These are phyloP conservation scores for Globisporangium camurandrum DNA, from an alignment of 352 stramenopile genomes.

Conservation along the genomic window DNA sequence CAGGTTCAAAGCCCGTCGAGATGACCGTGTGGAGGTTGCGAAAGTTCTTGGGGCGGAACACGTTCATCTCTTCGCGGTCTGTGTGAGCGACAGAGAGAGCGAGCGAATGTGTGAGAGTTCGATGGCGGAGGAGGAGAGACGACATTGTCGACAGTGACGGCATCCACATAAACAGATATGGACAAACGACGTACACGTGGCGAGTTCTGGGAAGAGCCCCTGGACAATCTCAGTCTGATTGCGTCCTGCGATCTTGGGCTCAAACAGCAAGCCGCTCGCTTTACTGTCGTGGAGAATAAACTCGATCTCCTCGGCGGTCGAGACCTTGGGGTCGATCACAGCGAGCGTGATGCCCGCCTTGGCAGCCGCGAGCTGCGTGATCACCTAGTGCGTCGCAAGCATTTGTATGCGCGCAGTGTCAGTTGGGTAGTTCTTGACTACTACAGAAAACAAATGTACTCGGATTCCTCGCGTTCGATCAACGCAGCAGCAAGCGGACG, in stretches of 20 bases:
- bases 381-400: conserved; percentile 27
- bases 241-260: conserved; percentile 69
- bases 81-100: not conserved
- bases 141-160: not conserved
- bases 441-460: not conserved
- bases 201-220: conserved; percentile 66
- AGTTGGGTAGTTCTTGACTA: not conserved
- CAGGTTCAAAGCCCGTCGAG: conserved; percentile 65
- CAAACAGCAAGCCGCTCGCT: conserved; percentile 74
- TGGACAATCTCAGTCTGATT: conserved; percentile 74
- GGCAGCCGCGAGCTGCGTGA: conserved; percentile 79
- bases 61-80: conserved; percentile 43
- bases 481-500: too few relatives aligned
- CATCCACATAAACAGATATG: not conserved
- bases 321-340: conserved; percentile 71
- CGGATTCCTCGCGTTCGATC: too few relatives aligned
- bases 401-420: too few relatives aligned
- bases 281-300: conserved; percentile 79
- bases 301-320: conserved; percentile 63
- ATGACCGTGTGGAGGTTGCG: conserved; percentile 80
- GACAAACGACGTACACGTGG: conserved; percentile 39
- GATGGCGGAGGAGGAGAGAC: not conserved
- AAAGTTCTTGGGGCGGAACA: conserved; percentile 79
- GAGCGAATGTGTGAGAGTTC: not conserved
- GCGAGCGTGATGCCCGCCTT: conserved; percentile 79